Conservation (phyloP, 768 basidiomycete species). For the Melanogaster broomeanus region DNA sequence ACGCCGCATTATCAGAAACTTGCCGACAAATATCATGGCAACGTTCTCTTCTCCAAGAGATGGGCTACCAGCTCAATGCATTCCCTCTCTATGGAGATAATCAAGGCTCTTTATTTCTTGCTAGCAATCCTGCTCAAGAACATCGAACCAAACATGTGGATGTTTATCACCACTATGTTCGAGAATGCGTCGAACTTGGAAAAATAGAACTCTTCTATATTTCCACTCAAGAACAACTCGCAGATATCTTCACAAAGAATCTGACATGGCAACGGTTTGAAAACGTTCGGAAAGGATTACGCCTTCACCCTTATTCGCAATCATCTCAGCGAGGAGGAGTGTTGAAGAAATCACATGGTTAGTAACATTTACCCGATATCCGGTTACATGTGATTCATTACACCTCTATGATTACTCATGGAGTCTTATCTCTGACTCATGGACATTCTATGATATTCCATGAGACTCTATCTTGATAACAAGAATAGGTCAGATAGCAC, state of each 20-base stretch:
- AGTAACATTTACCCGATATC: no score
- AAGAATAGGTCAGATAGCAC: no score
- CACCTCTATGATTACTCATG: no score
- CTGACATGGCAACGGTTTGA: neutral
- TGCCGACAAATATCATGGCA: slow-evolving; percentile 29
- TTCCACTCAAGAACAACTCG: neutral
- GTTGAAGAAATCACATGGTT: no score
- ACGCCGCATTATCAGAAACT: slow-evolving; percentile 38
- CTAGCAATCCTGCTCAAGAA: neutral
- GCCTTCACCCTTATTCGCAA: no score
- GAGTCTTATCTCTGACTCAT: no score
- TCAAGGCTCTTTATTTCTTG: neutral
- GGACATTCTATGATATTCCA: no score
- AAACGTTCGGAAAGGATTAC: no score
- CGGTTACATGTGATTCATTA: no score
- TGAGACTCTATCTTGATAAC: no score
- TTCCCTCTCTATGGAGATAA: slow-evolving; percentile 16
- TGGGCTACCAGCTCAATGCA: slow-evolving; percentile 11
- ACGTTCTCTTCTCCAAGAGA: slow-evolving; percentile 13
- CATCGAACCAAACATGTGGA: neutral
- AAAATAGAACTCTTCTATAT: neutral
- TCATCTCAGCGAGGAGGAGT: no score
- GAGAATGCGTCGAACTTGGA: neutral
- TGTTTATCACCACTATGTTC: neutral
- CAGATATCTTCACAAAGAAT: slow-evolving; percentile 2